Evolutionary conservation across 2,329 filamentous ascomycete species (phyloP).

Genomic region (Bipolaris zeicola): DNA sequence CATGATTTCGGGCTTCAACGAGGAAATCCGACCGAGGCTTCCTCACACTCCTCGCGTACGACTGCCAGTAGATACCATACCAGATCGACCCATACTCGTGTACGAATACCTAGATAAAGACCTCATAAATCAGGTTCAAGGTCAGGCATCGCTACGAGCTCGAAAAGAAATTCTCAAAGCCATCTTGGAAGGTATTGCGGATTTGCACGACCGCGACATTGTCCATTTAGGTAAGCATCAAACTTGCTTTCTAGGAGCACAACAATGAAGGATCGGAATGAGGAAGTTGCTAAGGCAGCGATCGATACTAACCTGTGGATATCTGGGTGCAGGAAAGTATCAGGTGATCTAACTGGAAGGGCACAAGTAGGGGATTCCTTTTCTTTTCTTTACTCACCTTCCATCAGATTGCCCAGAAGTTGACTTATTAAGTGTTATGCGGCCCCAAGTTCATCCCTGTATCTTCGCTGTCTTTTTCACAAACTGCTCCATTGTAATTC

Average conservation of each 20-base stretch:
- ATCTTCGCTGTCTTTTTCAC: too few species aligned
- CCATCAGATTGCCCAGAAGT: too few species aligned
- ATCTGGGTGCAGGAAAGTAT: too few species aligned
- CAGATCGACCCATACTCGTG: constrained; percentile 29
- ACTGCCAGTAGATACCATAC: constrained; percentile 26
- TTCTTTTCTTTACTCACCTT: too few species aligned
- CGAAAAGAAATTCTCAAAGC: constrained; percentile 33
- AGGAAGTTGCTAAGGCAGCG: background rate
- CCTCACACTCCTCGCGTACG: constrained; percentile 22
- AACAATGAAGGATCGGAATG: background rate
- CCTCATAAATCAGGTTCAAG: constrained; percentile 24
- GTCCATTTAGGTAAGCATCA: constrained; percentile 26
- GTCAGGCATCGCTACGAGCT: constrained; percentile 18
- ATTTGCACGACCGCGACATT: constrained; percentile 33
- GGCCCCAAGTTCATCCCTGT: too few species aligned
- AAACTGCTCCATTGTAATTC: too few species aligned
- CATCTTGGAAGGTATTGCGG: constrained; percentile 29
- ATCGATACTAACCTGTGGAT: too few species aligned
- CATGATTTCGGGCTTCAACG: constrained; percentile 27
- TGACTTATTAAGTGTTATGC: too few species aligned
- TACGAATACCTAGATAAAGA: constrained; percentile 30
- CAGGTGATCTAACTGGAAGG: too few species aligned
- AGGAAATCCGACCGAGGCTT: constrained; percentile 32
- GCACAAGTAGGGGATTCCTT: too few species aligned
- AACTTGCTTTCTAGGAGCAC: background rate